Base-by-base conservation (phyloP, 2,329 filamentous ascomycete species). In the Karstenula rhodostoma region DNA sequence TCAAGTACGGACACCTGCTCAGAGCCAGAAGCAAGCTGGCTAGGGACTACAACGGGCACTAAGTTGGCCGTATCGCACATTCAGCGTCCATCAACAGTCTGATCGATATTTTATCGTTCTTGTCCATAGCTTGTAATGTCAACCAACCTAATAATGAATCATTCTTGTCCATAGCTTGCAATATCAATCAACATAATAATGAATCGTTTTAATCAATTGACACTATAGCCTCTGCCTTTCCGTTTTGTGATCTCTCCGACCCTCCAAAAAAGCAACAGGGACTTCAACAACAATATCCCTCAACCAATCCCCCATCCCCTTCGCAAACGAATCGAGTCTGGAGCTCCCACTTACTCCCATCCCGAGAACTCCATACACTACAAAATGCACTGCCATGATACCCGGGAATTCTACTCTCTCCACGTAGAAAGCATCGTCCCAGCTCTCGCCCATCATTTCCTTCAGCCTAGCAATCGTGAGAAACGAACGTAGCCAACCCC, bases 231-330 rank as follows among this genome's bases (percentile, higher is more conserved):
- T 13, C 23, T 47, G 22, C 19, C 12, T 29, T 27, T 47, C 44
- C 1, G 25, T 17, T 22, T 22, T 19, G 19, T 10, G 2, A 22
- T 17, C 27, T 27, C 3, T 47, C 17, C 44, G 22, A 25, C 25
- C 22, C 17, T 47, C 44, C 25, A 47, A 27, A 17, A 47, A 29
- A 10, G 13, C 23, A n/a, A 29, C 25, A 27, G 44, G 43, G 4
- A 46, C 43, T 69, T 27, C 40, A 19, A 83, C 76, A n/a, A 78
- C 67, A 49, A 74, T 75, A 59, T 81, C 81, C 25, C 82, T 68
- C 35, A 85, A 66, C 69, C 81, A 86, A 73, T 86, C 84, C 15
- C 78, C 82, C 66, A 85, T 84, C 0, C 83, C 83, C 66, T 86
- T 86, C 1, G 81, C 85, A 63, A 86, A 73, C 12, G 74, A 73